Conservation (phyloP, 2,329 filamentous ascomycete genomes). For the Trichothecium sympodiale region DNA sequence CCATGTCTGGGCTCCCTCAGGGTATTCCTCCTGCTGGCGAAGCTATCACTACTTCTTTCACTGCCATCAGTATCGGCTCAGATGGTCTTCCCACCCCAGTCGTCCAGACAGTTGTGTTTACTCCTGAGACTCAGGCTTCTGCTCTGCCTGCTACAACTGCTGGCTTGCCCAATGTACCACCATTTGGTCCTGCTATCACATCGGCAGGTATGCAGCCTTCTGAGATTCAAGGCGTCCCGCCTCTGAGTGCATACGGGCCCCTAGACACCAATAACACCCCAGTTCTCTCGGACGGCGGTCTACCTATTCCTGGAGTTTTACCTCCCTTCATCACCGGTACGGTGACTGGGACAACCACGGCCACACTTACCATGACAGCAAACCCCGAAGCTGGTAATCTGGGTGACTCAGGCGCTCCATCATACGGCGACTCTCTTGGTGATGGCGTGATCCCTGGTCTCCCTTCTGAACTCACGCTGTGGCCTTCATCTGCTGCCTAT, state of each 20-base stretch:
- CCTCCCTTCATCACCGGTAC: slow-evolving; percentile 4
- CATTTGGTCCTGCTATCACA: slow-evolving; percentile 2
- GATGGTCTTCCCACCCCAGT: slow-evolving; percentile 19
- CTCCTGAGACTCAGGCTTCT: slow-evolving; percentile 6
- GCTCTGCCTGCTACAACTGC: slow-evolving; percentile 7
- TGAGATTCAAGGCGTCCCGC: neutral
- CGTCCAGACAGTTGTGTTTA: slow-evolving; percentile 14
- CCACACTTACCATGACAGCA: slow-evolving; percentile 7
- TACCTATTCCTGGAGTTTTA: neutral
- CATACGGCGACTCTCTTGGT: slow-evolving; percentile 1
- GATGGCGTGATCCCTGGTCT: neutral
- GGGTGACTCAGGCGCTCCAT: slow-evolving; percentile 1
- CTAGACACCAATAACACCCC: neutral
- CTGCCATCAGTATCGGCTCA: slow-evolving; percentile 18
- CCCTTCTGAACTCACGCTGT: slow-evolving; percentile 4
- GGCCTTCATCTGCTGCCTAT: slow-evolving; percentile 3
- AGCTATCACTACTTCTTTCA: slow-evolving; percentile 17
- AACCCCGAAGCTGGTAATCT: slow-evolving; percentile 2
- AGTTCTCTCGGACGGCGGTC: neutral
- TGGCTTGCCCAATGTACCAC: slow-evolving; percentile 9
- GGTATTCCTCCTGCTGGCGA: slow-evolving; percentile 8
- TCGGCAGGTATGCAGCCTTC: neutral
- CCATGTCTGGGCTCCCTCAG: slow-evolving; percentile 9
- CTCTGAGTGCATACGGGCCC: neutral
- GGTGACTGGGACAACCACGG: slow-evolving; percentile 1